Base-by-base conservation (phyloP, 1,139 yeast genomes). In the Hyphopichia khmerensis region DNA sequence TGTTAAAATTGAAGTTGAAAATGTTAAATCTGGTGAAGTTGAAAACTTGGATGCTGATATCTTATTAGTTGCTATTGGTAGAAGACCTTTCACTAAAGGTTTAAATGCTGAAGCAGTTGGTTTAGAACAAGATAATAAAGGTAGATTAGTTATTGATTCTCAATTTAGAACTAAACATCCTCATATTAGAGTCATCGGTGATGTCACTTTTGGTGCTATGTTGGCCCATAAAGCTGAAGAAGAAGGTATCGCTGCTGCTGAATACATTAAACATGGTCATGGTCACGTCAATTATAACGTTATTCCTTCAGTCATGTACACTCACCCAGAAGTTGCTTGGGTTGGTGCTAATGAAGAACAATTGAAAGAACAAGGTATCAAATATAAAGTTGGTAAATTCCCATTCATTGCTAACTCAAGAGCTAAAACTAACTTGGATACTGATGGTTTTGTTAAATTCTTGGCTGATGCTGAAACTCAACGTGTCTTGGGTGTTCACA, bases 181-280 rank as follows among this genome's bases (percentile, higher is more conserved):
- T 48, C 96, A 95, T 72, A 91, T 95, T 63, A 88, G 96, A 69
- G 96, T 90, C 58, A 89, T 93, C 69, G 99, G 99, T 67, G 99
- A 95, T 65, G 97, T 85, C 47, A 95, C 99, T 38, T 93, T 88
- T 57, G 99, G 99, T 57, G 95, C 96, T 58, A 95, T 95, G 99
- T 82, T 95, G 73, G 99, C 99, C 50, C 99, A 95, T 80, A 95
- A 95, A 79, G 99, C 99, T 49, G 99, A 95, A 77, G 99, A 95
- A 69, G 99, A 95, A 78, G 99, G 97, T 70, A 85, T 95, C 59
- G 99, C 99, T 46, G 99, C 96, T 50, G 98, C 81, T 50, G 99
- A 95, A 74, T 87, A 81, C 77, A 83, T 95, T 67, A 88, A 89
- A 77, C 71, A 71, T 55, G 99, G 99, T 51, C 88, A 87, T 65